Base-by-base conservation (phyloP, 768 basidiomycete genomes). In the Cyathus striatus region DNA sequence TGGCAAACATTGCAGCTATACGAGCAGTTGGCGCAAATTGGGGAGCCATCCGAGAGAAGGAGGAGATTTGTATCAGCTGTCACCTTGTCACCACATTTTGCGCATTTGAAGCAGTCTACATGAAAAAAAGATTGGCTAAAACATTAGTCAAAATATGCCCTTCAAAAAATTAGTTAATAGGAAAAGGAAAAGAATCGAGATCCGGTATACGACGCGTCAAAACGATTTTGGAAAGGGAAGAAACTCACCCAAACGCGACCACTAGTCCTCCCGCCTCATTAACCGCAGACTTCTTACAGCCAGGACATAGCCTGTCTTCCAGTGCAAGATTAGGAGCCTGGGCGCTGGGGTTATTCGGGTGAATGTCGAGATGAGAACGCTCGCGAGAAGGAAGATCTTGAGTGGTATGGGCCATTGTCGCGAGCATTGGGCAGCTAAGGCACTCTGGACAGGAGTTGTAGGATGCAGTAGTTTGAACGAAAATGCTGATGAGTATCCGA, bases 21-120 rank as follows among this genome's bases (percentile, higher is more conserved):
- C 3, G 91, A 91, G 70, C 92, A 95, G 54, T 87, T 83, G 33
- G 87, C 82, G 58, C 90, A 94, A 39, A 99, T 93, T 27, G 96
- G 96, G n/a, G 87, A 90, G 18, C 96, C 96, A 64, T 99, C 95
- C 23, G 93, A 94, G 40, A 99, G 81, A 9, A 99, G 73, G 25
- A 98, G 77, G n/a, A 99, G 76, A 66, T 96, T 98, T 20, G 95
- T 96, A 64, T 97, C 95, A 22, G 95, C 92, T 43, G 84, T 94
- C 50, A 98, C 94, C 58, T 86, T 80, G 61, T 93, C 79, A 45
- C 77, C 72, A 61, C 95, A 98, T 68, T 98, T 99, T 27, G 93
- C 93, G 59, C 96, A 99, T 52, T 89, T 91, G 75, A 97, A 97
- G 66, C 91, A 92, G 62, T 90, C 84, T 46, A 91, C 84, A 51